phyloP scores from a whole-genome alignment of 2,329 filamentous ascomycete species.

The Fusarium sp. region DNA sequence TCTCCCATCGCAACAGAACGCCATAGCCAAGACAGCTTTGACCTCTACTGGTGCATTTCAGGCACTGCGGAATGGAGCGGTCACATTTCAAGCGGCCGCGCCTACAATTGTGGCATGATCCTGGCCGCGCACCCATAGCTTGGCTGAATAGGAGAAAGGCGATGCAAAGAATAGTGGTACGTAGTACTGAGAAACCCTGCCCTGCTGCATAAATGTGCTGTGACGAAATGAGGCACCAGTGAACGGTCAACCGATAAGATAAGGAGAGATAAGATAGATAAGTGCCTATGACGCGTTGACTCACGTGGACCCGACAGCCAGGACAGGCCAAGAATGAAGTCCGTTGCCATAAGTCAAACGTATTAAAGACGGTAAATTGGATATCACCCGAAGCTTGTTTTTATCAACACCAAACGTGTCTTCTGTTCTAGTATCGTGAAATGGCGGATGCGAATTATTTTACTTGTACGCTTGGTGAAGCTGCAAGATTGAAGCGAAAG shows the following conservation, averaged over 20 bases:
- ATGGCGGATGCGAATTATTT: slow-evolving; percentile 61
- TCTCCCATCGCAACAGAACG: neutral
- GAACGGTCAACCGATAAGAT: neutral
- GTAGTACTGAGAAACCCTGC: neutral
- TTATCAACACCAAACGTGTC: fast-evolving
- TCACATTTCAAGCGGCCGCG: neutral
- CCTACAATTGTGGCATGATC: neutral
- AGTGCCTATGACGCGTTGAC: neutral
- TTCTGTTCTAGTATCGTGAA: fast-evolving
- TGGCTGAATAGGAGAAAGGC: fast-evolving
- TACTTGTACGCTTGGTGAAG: slow-evolving; percentile 69
- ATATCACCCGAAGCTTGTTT: fast-evolving
- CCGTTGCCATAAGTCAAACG: neutral
- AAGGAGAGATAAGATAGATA: neutral
- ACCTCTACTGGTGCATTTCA: neutral
- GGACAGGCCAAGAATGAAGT: neutral
- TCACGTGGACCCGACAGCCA: neutral
- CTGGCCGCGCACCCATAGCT: neutral
- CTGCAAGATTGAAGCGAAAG: slow-evolving; percentile 50
- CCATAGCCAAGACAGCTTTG: neutral
- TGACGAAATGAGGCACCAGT: neutral
- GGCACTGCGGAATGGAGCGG: neutral
- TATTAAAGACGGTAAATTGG: too few species aligned
- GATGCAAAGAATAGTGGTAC: neutral
- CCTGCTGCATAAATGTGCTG: neutral